Percentiles rank a stretch among this genome's conserved stretches.
Evolutionary conservation across 331 rosid genomes (phyloP).

Genomic region (Ulmus americana): DNA sequence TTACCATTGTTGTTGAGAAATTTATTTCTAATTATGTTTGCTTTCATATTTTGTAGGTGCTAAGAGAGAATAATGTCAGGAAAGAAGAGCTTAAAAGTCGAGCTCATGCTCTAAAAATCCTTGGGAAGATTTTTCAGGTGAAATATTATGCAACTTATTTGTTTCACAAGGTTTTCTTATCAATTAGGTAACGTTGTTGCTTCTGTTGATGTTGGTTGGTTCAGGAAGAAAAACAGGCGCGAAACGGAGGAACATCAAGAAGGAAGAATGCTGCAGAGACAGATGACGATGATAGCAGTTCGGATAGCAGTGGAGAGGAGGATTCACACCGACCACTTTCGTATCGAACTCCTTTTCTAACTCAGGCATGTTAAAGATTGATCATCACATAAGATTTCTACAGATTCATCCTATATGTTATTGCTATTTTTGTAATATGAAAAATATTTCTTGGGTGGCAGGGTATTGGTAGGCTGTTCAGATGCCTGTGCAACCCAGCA

Average conservation of each 20-base stretch:
- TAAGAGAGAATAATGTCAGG: constrained; percentile 50
- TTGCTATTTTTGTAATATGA: no score
- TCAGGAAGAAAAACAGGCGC: constrained; percentile 43
- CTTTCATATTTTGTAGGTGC: constrained; percentile 45
- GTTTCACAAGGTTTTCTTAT: not conserved
- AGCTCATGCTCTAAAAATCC: constrained; percentile 65
- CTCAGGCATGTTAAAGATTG: constrained; percentile 44
- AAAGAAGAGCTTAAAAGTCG: constrained; percentile 85
- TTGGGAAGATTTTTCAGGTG: constrained; percentile 90
- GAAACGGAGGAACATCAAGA: constrained; percentile 42
- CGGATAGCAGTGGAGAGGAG: constrained; percentile 66
- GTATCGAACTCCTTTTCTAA: constrained; percentile 70
- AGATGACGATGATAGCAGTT: constrained; percentile 62
- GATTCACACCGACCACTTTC: constrained; percentile 58
- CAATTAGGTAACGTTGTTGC: not conserved
- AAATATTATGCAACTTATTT: not conserved
- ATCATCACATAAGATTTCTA: not conserved
- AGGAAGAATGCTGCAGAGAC: constrained; percentile 45
- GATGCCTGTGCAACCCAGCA: constrained; percentile 98
- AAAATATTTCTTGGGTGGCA: constrained; percentile 16
- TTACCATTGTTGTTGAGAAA: no score
- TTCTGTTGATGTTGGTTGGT: constrained; percentile 3
- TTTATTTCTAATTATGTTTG: not conserved
- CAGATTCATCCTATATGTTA: no score
- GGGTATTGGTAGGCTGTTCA: constrained; percentile 89